Evolutionary conservation across 148 eudicot species (phyloP).

Genomic region (Talinum fruticosum): DNA sequence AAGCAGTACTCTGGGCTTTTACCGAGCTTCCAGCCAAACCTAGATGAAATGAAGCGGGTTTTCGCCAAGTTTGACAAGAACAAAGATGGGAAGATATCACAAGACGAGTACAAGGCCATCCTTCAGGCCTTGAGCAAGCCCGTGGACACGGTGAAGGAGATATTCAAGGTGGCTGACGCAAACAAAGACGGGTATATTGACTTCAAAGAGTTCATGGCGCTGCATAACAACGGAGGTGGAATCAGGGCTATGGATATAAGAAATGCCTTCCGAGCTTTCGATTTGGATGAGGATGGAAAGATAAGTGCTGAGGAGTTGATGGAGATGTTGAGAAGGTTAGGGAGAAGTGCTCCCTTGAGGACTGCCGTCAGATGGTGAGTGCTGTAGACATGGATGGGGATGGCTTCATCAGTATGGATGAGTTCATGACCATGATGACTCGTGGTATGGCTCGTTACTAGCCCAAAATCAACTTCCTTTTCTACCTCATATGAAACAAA

Average conservation of each 20-base stretch:
- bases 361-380: conserved; percentile 56
- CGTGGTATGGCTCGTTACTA: conserved; percentile 40
- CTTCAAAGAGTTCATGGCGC: conserved; percentile 63
- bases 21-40: conserved; percentile 41
- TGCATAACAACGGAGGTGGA: conserved; percentile 65
- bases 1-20: conserved; percentile 35
- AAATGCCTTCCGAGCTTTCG: conserved; percentile 58
- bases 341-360: conserved; percentile 51
- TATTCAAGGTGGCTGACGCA: conserved; percentile 61
- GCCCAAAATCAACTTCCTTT: not conserved
- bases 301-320: conserved; percentile 59
- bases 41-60: conserved; percentile 51
- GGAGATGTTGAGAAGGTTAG: conserved; percentile 44
- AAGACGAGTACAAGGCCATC: conserved; percentile 57
- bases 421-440: conserved; percentile 74
- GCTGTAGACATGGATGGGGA: conserved; percentile 64
- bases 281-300: conserved; percentile 63
- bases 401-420: conserved; percentile 67
- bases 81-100: conserved; percentile 74
- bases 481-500: too few species aligned
- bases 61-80: conserved; percentile 56
- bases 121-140: conserved; percentile 49
- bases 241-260: conserved; percentile 49
- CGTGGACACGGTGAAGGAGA: conserved; percentile 33
- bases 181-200: conserved; percentile 71